A percentile compares a stretch with the other conserved stretches of the same genome.
Evolutionary conservation across 306 rosid genomes (phyloP).

Genomic region (Acacia confusa): DNA sequence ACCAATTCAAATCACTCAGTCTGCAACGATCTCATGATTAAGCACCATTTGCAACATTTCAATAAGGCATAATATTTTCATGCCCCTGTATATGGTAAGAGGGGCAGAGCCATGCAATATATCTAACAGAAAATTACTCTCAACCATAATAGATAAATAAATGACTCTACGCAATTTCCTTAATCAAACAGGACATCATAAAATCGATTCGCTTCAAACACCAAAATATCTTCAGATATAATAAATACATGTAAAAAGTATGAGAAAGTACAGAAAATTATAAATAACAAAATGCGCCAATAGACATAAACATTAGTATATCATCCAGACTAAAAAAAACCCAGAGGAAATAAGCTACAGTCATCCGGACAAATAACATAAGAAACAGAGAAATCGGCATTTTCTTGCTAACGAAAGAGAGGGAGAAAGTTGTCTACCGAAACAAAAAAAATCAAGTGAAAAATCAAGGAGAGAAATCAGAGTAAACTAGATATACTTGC

Average conservation of each 20-base stretch:
- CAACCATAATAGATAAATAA: too few species aligned
- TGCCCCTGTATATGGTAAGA: neutral
- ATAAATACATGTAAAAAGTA: neutral
- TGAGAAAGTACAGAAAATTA: neutral
- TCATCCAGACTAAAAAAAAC: neutral
- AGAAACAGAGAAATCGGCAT: neutral
- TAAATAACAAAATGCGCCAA: neutral
- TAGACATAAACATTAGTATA: neutral
- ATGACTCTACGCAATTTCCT: too few species aligned
- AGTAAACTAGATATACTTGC: neutral
- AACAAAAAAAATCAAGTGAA: neutral
- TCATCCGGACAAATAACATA: neutral
- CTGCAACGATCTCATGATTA: neutral
- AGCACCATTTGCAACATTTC: neutral
- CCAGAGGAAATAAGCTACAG: neutral
- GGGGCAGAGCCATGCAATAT: neutral
- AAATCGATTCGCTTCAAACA: neutral
- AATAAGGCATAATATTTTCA: neutral
- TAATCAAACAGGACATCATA: neutral
- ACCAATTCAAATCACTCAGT: neutral
- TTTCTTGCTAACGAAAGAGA: neutral
- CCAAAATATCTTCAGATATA: neutral
- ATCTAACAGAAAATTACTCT: too few species aligned
- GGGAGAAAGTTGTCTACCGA: neutral
- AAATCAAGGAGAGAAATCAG: neutral